Evolutionary conservation across 441 rosid genomes (phyloP), one percentile per base, ranked within the genome.

Genomic region (Erodium texanum): DNA sequence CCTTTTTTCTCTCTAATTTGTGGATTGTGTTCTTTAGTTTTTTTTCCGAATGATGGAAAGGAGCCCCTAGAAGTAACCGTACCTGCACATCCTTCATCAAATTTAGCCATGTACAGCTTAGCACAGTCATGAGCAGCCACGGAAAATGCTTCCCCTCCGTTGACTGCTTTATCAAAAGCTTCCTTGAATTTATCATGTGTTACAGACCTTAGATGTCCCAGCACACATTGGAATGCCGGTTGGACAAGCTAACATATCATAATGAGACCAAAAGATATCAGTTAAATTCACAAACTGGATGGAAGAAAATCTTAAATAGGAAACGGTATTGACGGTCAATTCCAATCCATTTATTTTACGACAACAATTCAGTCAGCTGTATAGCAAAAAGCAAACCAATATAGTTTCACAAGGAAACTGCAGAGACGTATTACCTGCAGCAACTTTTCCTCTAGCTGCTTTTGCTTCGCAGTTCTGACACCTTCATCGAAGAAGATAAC

Each of bases 401-500:
- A 29, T 48, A 48, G 54, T 48, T n/a, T 11, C 11, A 63, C 10
- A 32, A 63, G 34, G 27, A 63, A 15, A 63, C 66, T 63, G 34
- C 43, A 63, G 41, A 68, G 62, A 69, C 64, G 69, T 38, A 82
- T 86, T 87, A 96, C 99, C 71, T 86, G 99, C 62, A 96, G 83
- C 76, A 96, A 77, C 76, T 88, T 93, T 70, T 87, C 97, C 82
- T 90, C 86, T 73, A 95, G 94, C 77, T 84, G 96, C 78, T 89
- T 84, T 66, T 85, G 72, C 81, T 96, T 96, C 45, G 92, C 75
- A 41, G 90, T 81, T 85, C 98, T 86, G 71, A 96, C 99, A 81
- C 92, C 80, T 79, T 90, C 98, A 3, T 96, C 98, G 80, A 96
- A 96, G 80, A 85, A 96, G 36, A 79, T 70, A 43, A 89, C 97